Evolutionary conservation across 768 basidiomycete species (phyloP).

Genomic region (Mycena galopus): DNA sequence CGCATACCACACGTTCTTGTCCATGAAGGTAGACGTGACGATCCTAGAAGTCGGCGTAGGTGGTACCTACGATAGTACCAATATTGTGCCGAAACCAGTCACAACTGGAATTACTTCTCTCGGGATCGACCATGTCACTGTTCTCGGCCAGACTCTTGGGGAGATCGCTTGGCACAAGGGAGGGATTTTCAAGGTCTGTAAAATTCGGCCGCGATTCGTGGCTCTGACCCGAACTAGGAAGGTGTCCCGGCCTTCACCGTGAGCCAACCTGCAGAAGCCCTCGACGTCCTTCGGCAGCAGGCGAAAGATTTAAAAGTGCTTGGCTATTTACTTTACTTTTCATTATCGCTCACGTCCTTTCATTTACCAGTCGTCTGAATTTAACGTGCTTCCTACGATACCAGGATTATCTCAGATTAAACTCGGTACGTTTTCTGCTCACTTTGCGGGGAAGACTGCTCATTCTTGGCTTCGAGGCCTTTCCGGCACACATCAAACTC

Average conservation of each 20-base stretch:
- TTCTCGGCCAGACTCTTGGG: conserved; percentile 87
- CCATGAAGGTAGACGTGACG: conserved; percentile 87
- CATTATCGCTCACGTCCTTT: conserved; percentile 11
- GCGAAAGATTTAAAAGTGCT: conserved; percentile 76
- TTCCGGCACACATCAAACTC: conserved; percentile 85
- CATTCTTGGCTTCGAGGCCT: conserved; percentile 70
- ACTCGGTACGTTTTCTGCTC: conserved; percentile 63
- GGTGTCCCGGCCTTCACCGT: conserved; percentile 90
- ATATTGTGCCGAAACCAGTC: conserved; percentile 92
- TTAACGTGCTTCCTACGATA: conserved; percentile 69
- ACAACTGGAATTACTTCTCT: conserved; percentile 91
- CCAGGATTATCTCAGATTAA: conserved; percentile 65
- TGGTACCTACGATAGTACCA: conserved; percentile 94
- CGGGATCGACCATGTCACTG: conserved; percentile 91
- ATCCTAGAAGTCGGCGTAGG: conserved; percentile 98
- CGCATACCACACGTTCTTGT: conserved; percentile 91
- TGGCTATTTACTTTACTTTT: background rate
- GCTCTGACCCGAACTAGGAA: conserved; percentile 57
- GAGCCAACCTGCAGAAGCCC: conserved; percentile 76
- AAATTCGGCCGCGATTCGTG: background rate
- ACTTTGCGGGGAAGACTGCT: background rate
- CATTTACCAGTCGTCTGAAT: conserved; percentile 70
- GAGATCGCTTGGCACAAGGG: conserved; percentile 97
- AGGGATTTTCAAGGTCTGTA: conserved; percentile 90
- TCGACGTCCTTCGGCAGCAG: conserved; percentile 74